Evolutionary conservation across 2,329 filamentous ascomycete species (phyloP).

Genomic region (Pyrenophora seminiperda): DNA sequence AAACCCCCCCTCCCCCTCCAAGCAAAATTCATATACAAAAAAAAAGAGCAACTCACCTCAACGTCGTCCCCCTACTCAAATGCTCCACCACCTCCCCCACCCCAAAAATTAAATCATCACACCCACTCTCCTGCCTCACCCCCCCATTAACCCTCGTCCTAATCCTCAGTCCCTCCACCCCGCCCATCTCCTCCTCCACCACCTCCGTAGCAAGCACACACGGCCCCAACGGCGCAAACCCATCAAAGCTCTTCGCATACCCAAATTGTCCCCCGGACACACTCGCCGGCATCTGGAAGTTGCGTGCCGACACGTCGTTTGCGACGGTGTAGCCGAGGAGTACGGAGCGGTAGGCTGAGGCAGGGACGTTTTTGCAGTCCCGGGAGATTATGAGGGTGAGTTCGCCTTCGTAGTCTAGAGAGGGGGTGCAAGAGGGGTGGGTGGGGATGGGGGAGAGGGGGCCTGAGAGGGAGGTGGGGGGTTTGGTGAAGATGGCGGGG

Average conservation of each 20-base stretch:
- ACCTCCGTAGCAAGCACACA: slow-evolving; percentile 43
- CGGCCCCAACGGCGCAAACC: slow-evolving; percentile 53
- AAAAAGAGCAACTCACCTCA: slow-evolving; percentile 27
- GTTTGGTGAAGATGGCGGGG: slow-evolving; percentile 47
- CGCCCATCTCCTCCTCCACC: slow-evolving; percentile 16
- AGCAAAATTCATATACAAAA: too few species aligned
- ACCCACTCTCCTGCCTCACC: slow-evolving; percentile 50
- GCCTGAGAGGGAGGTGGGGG: slow-evolving; percentile 42
- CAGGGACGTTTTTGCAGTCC: slow-evolving; percentile 49
- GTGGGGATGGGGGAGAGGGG: slow-evolving; percentile 40
- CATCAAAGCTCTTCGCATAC: slow-evolving; percentile 54
- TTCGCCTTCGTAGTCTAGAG: slow-evolving; percentile 48
- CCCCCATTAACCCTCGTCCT: slow-evolving; percentile 54
- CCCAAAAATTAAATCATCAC: slow-evolving; percentile 56
- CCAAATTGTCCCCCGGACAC: slow-evolving; percentile 47
- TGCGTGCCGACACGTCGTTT: slow-evolving; percentile 67
- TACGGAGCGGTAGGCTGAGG: slow-evolving; percentile 62
- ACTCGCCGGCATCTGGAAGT: slow-evolving; percentile 52
- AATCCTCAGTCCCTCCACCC: slow-evolving; percentile 26
- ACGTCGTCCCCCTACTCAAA: slow-evolving; percentile 53
- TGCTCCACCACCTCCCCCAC: slow-evolving; percentile 52
- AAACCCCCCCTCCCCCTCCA: too few species aligned
- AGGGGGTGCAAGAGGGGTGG: slow-evolving; percentile 38
- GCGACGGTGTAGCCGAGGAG: slow-evolving; percentile 67
- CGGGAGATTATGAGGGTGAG: slow-evolving; percentile 43